Percentiles rank a stretch among this genome's conserved stretches.
Conservation (phyloP, 257 asterid species). For the Datura wrightii region DNA sequence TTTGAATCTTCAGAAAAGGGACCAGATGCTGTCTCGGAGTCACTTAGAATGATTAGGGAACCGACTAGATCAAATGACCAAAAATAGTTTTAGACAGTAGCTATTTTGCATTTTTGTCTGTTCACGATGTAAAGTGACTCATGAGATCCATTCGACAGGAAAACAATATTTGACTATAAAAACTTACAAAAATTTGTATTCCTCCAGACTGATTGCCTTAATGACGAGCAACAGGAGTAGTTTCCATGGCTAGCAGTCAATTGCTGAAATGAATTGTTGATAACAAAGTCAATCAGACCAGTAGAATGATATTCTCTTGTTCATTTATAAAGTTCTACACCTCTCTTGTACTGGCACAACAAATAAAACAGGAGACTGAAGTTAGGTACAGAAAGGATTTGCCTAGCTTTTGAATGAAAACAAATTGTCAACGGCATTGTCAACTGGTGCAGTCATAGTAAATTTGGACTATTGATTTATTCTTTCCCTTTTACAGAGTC, state of each 20-base stretch:
- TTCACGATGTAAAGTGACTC: not conserved
- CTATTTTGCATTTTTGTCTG: not conserved
- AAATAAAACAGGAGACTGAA: slow-evolving; percentile 20
- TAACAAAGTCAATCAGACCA: slow-evolving; percentile 27
- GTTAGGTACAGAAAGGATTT: not conserved
- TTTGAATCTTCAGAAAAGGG: not conserved
- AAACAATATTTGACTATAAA: slow-evolving; percentile 23
- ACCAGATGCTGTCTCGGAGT: not conserved
- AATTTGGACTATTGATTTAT: not conserved
- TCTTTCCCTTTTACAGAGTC: not conserved
- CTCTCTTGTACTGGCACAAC: not conserved
- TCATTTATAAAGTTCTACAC: not conserved
- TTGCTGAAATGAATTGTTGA: slow-evolving; percentile 48
- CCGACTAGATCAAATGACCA: not conserved
- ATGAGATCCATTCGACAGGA: slow-evolving; percentile 13
- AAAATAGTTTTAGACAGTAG: not conserved
- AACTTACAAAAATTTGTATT: slow-evolving; percentile 61
- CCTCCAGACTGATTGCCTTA: slow-evolving; percentile 50
- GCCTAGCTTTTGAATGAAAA: slow-evolving; percentile 23
- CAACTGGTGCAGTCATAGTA: not conserved
- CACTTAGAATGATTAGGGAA: not conserved
- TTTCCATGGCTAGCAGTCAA: slow-evolving; percentile 49
- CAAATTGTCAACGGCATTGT: not conserved
- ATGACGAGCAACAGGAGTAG: slow-evolving; percentile 44
- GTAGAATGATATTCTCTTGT: not conserved